Conservation (phyloP, 2,329 filamentous ascomycete genomes). For the Aspergillus pseudoglaucus region DNA sequence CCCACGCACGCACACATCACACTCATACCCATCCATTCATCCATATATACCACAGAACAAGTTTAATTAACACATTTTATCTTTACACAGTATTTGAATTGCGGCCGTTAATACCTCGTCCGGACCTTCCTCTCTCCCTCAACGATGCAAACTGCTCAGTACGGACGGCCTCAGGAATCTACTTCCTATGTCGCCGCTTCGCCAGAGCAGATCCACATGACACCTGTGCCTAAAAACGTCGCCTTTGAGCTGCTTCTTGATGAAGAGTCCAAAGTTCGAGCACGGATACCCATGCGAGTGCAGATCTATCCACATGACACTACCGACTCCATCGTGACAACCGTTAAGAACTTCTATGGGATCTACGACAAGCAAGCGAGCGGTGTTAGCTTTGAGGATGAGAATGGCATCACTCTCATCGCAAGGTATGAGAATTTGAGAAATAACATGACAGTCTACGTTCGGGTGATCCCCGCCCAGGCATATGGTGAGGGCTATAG, state of each 20-base stretch:
- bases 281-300: conserved; percentile 60
- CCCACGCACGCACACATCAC: conserved; percentile 13
- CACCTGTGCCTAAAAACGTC: conserved; percentile 51
- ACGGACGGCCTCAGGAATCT: conserved; percentile 30
- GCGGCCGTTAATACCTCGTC: conserved; percentile 13
- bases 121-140: too few species aligned
- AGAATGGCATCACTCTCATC: conserved; percentile 82
- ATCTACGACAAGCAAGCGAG: conserved; percentile 75
- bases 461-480: conserved; percentile 66
- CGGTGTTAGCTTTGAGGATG: conserved; percentile 93
- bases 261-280: conserved; percentile 51
- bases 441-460: conserved; percentile 88
- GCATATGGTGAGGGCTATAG: conserved; percentile 44
- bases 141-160: conserved; percentile 29
- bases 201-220: conserved; percentile 30
- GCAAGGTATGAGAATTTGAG: conserved; percentile 93
- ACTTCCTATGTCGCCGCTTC: conserved; percentile 19
- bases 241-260: conserved; percentile 58
- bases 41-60: conserved; percentile 9
- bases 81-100: conserved; percentile 25
- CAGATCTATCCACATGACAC: conserved; percentile 94
- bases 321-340: conserved; percentile 95
- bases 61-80: conserved; percentile 28
- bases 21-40: not conserved
- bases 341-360: conserved; percentile 98